Evolutionary conservation across 2,329 filamentous ascomycete genomes (phyloP), one percentile per base, ranked within the genome.

Genomic region (Aspergillus aculeatinus): DNA sequence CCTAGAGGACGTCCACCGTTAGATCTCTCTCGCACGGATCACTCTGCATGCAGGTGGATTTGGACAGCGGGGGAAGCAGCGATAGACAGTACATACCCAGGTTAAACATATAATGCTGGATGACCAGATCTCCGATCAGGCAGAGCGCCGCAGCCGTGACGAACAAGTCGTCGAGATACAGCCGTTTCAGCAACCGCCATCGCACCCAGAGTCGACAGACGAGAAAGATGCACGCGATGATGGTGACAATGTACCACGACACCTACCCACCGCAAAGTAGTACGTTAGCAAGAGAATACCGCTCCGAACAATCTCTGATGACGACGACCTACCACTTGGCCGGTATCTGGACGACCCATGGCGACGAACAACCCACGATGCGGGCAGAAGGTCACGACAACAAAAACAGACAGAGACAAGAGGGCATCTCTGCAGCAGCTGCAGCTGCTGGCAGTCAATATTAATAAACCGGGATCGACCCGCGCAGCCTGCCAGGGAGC

Each of bases 71-170:
- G 35, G 16, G 25, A 19, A 48, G 14, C 10, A 49, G 21, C 35
- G 27, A 29, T 7, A 9, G 2, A 10, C n/a, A 9, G 14, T n/a
- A 44, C 60, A 9, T 58, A 67, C 65, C 63, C 48, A 54, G 59
- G 19, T 61, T 62, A 39, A 67, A 67, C 65, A 66, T 66, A 47
- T 63, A 62, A 60, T 66, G 65, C 48, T 65, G 65, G 52, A 67
- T 66, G n/a, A 51, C 61, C 56, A 65, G 25, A 33, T 66, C 60
- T 4, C 51, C 63, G 10, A 67, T 63, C 35, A 67, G 50, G 48
- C 65, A 65, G 5, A 62, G 12, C 21, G 53, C 47, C 3, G 65
- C 57, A 31, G 59, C 29, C 2, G 58, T 29, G 6, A 67, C 55
- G 29, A 67, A 55, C 19, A 50, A 47, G 44, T 67, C 65, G 39